Conservation (phyloP, 306 rosid genomes). For the Cucumis hystrix region DNA sequence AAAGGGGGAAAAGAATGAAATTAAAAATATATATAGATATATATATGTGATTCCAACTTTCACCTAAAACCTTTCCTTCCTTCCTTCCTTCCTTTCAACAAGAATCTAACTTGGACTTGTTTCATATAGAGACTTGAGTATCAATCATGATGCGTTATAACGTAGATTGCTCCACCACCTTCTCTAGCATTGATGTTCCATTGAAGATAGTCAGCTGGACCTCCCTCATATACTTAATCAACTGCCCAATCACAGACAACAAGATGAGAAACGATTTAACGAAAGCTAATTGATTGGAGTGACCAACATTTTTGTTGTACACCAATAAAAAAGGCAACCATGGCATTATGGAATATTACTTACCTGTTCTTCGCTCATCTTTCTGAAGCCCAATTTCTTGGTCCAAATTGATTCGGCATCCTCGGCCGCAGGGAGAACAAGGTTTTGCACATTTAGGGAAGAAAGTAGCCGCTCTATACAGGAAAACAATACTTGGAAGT, state of each 20-base stretch:
- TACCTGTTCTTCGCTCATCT: slow-evolving; percentile 89
- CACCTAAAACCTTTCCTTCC: background rate
- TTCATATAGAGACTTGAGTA: background rate
- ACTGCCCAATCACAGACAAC: slow-evolving; percentile 22
- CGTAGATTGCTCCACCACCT: slow-evolving; percentile 35
- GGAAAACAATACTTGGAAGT: slow-evolving; percentile 77
- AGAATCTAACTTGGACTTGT: background rate
- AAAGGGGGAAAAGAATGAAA: slow-evolving; percentile 10
- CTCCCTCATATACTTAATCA: slow-evolving; percentile 62
- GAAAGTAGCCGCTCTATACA: slow-evolving; percentile 74
- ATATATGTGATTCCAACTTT: background rate
- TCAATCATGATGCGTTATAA: background rate
- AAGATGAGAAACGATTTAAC: background rate
- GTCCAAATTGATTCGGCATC: slow-evolving; percentile 98
- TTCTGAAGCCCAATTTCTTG: slow-evolving; percentile 71
- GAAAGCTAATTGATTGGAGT: background rate
- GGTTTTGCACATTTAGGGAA: slow-evolving; percentile 75
- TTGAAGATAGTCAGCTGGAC: slow-evolving; percentile 91
- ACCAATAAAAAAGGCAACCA: background rate
- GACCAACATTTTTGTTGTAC: background rate
- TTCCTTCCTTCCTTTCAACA: background rate
- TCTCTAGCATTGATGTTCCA: slow-evolving; percentile 91
- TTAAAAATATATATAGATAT: background rate
- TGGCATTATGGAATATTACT: slow-evolving; percentile 5
- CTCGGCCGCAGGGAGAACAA: slow-evolving; percentile 98